These are phyloP conservation scores for Cynara cardunculus DNA, from an alignment of 129 eudicot genomes.

Conservation along the genomic window DNA sequence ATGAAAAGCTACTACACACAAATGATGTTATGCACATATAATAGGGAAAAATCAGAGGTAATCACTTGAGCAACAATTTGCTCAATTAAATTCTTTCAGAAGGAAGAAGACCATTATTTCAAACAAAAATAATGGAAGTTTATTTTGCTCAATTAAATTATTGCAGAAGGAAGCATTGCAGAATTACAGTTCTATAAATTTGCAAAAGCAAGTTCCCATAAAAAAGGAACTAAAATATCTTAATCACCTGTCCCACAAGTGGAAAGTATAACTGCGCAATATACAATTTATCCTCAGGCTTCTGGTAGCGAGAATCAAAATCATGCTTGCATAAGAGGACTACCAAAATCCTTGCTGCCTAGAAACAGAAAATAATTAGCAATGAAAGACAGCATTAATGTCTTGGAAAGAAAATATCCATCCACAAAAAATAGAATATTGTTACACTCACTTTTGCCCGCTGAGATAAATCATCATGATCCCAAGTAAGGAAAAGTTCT, in stretches of 20 bases:
- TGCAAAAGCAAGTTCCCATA: conserved; percentile 2
- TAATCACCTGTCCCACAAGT: conserved; percentile 85
- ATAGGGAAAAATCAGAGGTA: conserved; percentile 3
- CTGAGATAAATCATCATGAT: conserved; percentile 87
- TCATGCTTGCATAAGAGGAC: conserved; percentile 96
- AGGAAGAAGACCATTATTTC: not conserved
- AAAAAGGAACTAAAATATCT: not conserved
- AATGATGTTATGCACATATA: not conserved
- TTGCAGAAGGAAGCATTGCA: not conserved
- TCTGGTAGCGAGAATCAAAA: conserved; percentile 92
- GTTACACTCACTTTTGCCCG: conserved; percentile 75
- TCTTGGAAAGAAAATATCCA: not conserved
- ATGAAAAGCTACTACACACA: not conserved
- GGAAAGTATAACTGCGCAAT: conserved; percentile 96
- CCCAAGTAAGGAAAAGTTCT: conserved; percentile 97
- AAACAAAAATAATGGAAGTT: no score
- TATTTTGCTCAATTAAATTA: no score
- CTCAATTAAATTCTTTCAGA: not conserved
- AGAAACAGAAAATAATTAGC: conserved; percentile 17
- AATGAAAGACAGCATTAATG: conserved; percentile 3
- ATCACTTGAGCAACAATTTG: not conserved
- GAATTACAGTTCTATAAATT: not conserved
- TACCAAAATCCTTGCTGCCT: conserved; percentile 97
- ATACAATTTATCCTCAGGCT: conserved; percentile 94
- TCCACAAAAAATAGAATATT: not conserved